Evolutionary conservation across 1,284 basidiomycete species (phyloP).

Genomic region (Golubevia sp.): DNA sequence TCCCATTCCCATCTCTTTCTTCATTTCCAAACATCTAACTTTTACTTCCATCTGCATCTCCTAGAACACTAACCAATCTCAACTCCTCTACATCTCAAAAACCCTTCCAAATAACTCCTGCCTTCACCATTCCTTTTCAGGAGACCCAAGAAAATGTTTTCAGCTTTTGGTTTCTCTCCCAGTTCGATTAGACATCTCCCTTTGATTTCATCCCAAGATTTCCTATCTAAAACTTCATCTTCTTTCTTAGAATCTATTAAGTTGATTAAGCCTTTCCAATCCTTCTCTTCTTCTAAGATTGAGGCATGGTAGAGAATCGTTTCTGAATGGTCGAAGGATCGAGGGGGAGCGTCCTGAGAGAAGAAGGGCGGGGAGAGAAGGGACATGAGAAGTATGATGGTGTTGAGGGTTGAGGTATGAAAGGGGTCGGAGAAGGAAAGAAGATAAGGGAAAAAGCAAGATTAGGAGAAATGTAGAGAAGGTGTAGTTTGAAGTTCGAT

Average conservation of each 20-base stretch:
- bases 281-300: constrained; percentile 35
- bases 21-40: too few species aligned
- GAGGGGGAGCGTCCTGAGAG: background rate
- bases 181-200: constrained; percentile 1
- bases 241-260: background rate
- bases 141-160: constrained; percentile 10
- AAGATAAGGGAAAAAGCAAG: too few species aligned
- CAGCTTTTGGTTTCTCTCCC: constrained; percentile 5
- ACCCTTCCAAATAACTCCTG: constrained; percentile 16
- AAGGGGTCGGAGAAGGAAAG: too few species aligned
- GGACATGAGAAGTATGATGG: too few species aligned
- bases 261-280: background rate
- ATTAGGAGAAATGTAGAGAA: too few species aligned
- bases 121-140: constrained; percentile 18
- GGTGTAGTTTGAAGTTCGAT: too few species aligned
- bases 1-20: too few species aligned
- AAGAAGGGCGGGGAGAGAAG: too few species aligned
- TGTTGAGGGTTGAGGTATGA: too few species aligned
- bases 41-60: too few species aligned
- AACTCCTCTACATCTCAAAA: too few species aligned
- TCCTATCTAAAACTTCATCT: background rate
- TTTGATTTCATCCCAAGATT: background rate
- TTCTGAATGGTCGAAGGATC: constrained; percentile 42
- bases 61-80: background rate
- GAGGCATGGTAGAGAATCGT: constrained; percentile 52